These are phyloP conservation scores for Tephrocybe sp. DNA, from an alignment of 768 basidiomycete genomes.

Conservation along the genomic window DNA sequence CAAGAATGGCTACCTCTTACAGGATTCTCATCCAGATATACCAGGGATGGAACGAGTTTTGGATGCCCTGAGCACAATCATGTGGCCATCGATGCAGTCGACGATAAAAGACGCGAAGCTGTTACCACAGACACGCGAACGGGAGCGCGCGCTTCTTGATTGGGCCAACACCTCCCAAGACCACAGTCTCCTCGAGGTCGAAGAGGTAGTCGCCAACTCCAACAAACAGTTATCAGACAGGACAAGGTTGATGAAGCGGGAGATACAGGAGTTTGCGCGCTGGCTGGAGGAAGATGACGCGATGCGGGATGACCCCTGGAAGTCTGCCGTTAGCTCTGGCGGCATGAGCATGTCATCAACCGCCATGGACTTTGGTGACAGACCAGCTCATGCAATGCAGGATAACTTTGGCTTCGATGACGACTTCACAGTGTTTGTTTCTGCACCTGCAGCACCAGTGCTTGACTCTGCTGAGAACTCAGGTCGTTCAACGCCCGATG, in stretches of 20 bases:
- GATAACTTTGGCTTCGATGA: slow-evolving; percentile 63
- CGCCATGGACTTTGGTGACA: slow-evolving; percentile 13
- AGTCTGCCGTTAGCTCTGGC: slow-evolving; percentile 31
- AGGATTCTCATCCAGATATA: slow-evolving; percentile 34
- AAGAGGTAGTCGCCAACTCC: slow-evolving; percentile 16
- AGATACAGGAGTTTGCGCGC: slow-evolving; percentile 58
- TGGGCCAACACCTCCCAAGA: slow-evolving; percentile 44
- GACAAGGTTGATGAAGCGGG: slow-evolving; percentile 39
- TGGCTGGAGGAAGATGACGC: slow-evolving; percentile 59
- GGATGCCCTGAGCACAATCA: slow-evolving; percentile 81
- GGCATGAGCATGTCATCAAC: slow-evolving; percentile 26
- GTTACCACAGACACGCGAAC: slow-evolving; percentile 21
- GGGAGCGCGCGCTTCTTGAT: slow-evolving; percentile 35
- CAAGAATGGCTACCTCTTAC: background rate
- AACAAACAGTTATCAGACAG: slow-evolving; percentile 23
- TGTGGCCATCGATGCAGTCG: slow-evolving; percentile 82
- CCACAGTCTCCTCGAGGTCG: slow-evolving; percentile 24
- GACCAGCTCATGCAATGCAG: background rate
- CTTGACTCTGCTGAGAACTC: slow-evolving; percentile 19
- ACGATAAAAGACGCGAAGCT: slow-evolving; percentile 19
- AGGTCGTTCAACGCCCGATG: slow-evolving; percentile 23
- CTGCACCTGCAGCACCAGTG: slow-evolving; percentile 55
- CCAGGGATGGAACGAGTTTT: slow-evolving; percentile 64
- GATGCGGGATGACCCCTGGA: slow-evolving; percentile 40
- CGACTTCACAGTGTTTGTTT: slow-evolving; percentile 77